These are phyloP conservation scores for Amphibolis antarctica DNA, from an alignment of 106 monocot genomes.

Conservation along the genomic window DNA sequence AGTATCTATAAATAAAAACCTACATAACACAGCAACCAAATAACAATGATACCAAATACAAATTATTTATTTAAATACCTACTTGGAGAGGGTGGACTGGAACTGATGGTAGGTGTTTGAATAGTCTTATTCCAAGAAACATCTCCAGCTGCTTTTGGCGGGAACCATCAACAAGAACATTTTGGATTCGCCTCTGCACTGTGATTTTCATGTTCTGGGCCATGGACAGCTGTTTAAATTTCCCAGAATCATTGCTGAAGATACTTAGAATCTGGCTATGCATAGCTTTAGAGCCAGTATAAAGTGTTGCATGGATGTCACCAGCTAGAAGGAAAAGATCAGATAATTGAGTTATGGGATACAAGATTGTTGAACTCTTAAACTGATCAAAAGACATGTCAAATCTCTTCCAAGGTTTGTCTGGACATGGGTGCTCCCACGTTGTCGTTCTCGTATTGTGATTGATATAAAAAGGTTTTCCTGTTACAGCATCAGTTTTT, in stretches of 20 bases:
- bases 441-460: constrained; percentile 85
- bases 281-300: constrained; percentile 99
- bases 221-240: constrained; percentile 82
- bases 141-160: constrained; percentile 97
- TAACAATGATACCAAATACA: not conserved
- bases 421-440: constrained; percentile 86
- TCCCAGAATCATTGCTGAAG: constrained; percentile 81
- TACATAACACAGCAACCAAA: not conserved
- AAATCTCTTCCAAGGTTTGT: constrained; percentile 96
- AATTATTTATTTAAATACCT: constrained; percentile 1
- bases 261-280: constrained; percentile 98
- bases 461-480: constrained; percentile 77
- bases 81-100: constrained; percentile 76
- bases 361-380: constrained; percentile 63
- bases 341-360: constrained; percentile 69
- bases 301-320: constrained; percentile 96
- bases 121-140: constrained; percentile 95
- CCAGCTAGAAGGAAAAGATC: constrained; percentile 94
- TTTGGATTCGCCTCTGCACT: constrained; percentile 71
- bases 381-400: constrained; percentile 93
- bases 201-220: constrained; percentile 93
- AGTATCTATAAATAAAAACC: too few species aligned
- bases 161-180: constrained; percentile 71
- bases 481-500: constrained; percentile 79
- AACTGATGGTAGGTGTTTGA: constrained; percentile 94